Base-by-base conservation (phyloP, 495 filamentous ascomycete species). In the Cercophora sp. region DNA sequence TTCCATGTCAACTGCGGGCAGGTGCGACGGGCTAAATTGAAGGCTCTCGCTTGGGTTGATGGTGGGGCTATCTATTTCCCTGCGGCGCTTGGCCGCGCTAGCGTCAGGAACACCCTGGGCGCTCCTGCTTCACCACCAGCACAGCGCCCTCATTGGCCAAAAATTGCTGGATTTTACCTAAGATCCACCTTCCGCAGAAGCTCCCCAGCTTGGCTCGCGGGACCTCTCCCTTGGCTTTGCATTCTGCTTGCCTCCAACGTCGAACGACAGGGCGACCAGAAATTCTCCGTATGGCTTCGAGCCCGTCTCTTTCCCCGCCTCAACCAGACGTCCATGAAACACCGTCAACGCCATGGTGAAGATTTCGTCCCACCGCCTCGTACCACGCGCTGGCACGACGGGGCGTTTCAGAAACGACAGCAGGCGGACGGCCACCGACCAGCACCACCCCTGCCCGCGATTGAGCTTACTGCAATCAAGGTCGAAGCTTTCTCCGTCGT, bases 41-140 rank as follows among this genome's bases (percentile, higher is more conserved):
- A n/a, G n/a, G n/a, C n/a, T 25, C 3, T 22, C 40, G n/a, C 8
- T 22, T 11, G 40, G 23, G 43, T n/a, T 20, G 41, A 19, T 32
- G 10, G 25, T 47, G 44, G 27, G 44, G 44, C 44, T 47, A 16
- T 47, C 8, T 47, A n/a, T n/a, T n/a, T n/a, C n/a, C n/a, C 44
- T 47, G 44, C 44, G 44, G 44, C 44, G 34, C 44, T 47, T 47
- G 44, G 44, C 44, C 18, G 44, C 44, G 27, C 16, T 23, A 47
- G 27, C 25, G 27, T 34, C 26, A 47, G 44, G 44, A 31, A 10
- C 16, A 20, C 23, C 44, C 26, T 47, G 16, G 26, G 16, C n/a
- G 44, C 44, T 13, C 44, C 26, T 47, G 8, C 41, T 20, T 31
- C 44, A 47, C 8, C n/a, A 24, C 16, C 20, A 16, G 4, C 22